A percentile compares a stretch with the other conserved stretches of the same genome.
These are phyloP conservation scores for Thozetella sp. DNA, from an alignment of 495 filamentous ascomycete species.

Conservation along the genomic window DNA sequence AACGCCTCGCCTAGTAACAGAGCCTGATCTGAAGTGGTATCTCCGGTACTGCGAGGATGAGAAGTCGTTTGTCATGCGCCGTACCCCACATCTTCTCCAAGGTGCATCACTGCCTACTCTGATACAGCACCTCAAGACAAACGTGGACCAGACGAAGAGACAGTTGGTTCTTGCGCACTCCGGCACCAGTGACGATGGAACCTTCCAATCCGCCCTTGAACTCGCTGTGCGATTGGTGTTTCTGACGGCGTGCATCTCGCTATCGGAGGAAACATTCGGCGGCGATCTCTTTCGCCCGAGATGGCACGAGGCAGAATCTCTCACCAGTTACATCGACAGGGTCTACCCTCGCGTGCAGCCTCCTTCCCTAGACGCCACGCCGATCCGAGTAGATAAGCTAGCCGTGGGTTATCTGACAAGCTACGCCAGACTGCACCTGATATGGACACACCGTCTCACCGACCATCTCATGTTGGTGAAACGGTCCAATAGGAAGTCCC, in stretches of 20 bases:
- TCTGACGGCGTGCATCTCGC: conserved; percentile 9
- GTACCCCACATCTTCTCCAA: no score
- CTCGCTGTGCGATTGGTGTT: neutral
- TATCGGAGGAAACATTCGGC: neutral
- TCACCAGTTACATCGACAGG: conserved; percentile 1
- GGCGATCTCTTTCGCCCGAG: conserved; percentile 8
- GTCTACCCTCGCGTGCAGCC: conserved; percentile 3
- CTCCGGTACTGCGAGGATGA: no score
- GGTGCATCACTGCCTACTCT: no score
- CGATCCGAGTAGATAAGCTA: conserved; percentile 4
- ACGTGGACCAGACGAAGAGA: no score
- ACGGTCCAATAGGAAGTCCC: conserved; percentile 3
- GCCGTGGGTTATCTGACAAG: conserved; percentile 3
- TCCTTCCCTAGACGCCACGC: neutral
- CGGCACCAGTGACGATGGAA: no score
- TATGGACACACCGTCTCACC: conserved; percentile 8
- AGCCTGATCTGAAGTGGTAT: no score
- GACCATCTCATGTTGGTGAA: conserved; percentile 7
- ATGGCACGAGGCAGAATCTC: conserved; percentile 4
- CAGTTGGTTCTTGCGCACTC: no score
- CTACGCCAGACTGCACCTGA: neutral
- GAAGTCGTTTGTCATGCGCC: no score
- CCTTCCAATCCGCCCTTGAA: no score
- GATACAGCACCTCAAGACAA: no score
- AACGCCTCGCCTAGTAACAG: no score